A percentile compares a stretch with the other conserved stretches of the same genome.
Evolutionary conservation across 345 rosid species (phyloP).

Genomic region (Punica granatum): DNA sequence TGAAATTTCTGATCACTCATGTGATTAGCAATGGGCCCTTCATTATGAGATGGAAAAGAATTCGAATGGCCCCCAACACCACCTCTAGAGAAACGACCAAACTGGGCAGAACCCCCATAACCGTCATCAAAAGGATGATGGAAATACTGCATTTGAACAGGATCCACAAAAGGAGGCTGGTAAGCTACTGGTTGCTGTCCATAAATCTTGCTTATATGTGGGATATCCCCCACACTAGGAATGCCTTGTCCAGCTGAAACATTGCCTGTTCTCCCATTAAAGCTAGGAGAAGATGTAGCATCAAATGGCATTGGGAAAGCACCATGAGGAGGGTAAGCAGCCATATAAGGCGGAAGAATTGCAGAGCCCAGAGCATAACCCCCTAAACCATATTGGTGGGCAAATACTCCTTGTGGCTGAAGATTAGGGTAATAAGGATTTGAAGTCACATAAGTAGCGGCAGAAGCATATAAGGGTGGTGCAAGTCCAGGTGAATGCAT

Average conservation of each 20-base stretch:
- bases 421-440: constrained; percentile 60
- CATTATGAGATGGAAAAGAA: constrained; percentile 39
- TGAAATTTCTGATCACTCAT: constrained; percentile 48
- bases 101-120: constrained; percentile 44
- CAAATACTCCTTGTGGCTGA: constrained; percentile 60
- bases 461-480: constrained; percentile 55
- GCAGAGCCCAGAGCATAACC: constrained; percentile 57
- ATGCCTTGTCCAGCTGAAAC: constrained; percentile 30
- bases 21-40: constrained; percentile 24
- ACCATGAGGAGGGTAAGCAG: constrained; percentile 70
- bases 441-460: constrained; percentile 64
- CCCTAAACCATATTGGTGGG: constrained; percentile 51
- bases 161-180: constrained; percentile 59
- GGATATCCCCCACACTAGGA: constrained; percentile 31
- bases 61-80: constrained; percentile 31
- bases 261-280: constrained; percentile 25
- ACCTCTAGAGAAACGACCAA: constrained; percentile 26
- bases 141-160: constrained; percentile 59
- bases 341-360: constrained; percentile 49
- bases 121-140: constrained; percentile 55
- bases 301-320: constrained; percentile 54
- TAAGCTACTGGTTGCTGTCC: constrained; percentile 40
- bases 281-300: constrained; percentile 40
- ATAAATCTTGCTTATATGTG: constrained; percentile 36
- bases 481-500: constrained; percentile 59